A percentile compares a stretch with the other conserved stretches of the same genome.
These are phyloP conservation scores for Penicillium sp. DNA, from an alignment of 2,329 filamentous ascomycete genomes.

Conservation along the genomic window DNA sequence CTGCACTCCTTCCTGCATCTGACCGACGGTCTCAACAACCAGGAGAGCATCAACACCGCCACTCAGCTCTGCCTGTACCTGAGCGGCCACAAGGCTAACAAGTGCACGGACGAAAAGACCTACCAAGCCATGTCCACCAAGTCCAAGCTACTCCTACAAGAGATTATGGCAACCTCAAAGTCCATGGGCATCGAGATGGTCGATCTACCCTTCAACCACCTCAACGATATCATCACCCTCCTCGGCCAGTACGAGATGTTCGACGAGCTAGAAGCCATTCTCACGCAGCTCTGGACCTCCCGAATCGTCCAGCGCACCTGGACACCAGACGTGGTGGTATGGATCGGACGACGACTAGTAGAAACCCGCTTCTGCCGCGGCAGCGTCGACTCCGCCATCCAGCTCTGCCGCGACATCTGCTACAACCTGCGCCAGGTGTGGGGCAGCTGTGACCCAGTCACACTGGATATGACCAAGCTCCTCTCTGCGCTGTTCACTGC, in stretches of 20 bases:
- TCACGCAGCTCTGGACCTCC: constrained; percentile 47
- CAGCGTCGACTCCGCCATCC: constrained; percentile 42
- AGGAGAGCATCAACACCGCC: constrained; percentile 33
- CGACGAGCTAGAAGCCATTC: constrained; percentile 37
- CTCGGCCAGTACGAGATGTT: constrained; percentile 39
- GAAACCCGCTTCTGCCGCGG: constrained; percentile 52
- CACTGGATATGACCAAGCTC: constrained; percentile 50
- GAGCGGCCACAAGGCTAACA: constrained; percentile 31
- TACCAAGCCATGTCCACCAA: constrained; percentile 30
- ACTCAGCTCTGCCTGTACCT: constrained; percentile 38
- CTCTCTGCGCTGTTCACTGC: constrained; percentile 51
- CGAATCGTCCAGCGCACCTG: constrained; percentile 46
- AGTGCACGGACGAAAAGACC: constrained; percentile 26
- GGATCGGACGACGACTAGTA: constrained; percentile 53
- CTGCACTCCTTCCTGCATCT: constrained; percentile 35
- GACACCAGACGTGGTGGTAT: constrained; percentile 47
- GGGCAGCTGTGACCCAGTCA: constrained; percentile 47
- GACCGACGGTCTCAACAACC: constrained; percentile 30
- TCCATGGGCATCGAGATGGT: constrained; percentile 32
- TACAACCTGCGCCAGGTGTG: constrained; percentile 56
- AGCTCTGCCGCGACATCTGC: constrained; percentile 53
- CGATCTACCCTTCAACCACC: constrained; percentile 32
- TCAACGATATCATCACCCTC: constrained; percentile 37
- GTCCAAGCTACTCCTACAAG: constrained; percentile 33
- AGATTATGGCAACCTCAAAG: constrained; percentile 30